Base-by-base conservation (phyloP, 192 early-diverging fungal genomes). In the Coemansia sp. region DNA sequence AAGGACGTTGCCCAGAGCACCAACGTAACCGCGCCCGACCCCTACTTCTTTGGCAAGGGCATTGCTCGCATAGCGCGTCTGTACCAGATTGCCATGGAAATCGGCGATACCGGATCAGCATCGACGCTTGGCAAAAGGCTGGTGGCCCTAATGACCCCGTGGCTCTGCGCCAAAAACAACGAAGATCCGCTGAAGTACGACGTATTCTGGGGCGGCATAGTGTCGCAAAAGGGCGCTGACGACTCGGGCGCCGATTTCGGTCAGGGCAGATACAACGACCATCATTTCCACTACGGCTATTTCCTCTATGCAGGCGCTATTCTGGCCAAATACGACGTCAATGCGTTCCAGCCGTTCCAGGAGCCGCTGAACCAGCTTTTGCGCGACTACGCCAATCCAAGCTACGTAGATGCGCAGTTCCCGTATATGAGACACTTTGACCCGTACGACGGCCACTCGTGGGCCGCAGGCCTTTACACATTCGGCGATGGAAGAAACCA, bases 201-300 rank as follows among this genome's bases (percentile, higher is more conserved):
- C 66, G 37, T 53, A 2, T 66, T 66, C 5, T 87, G 86, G 86
- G 81, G 81, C 37, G 86, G 86, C 41, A 56, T 87, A 17, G 75
- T 84, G 28, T 76, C 77, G 11, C 68, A 53, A 0, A 45, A 63
- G 38, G 85, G 85, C 14, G 65, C 77, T 7, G 61, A 33, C 2
- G 79, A 82, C 34, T 22, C 68, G 1, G 53, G 66, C 8, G 74
- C 73, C 0, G 86, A 86, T 38, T 87, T 83, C 61, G 86, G 86
- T 52, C 86, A 87, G 65, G 86, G 82, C 57, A 61, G 73, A 22
- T 87, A 87, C 70, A 87, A 87, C 72, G 86, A 87, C 66, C 86
- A 87, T 68, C 86, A 87, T 67, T 87, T 86, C 77, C 86, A 87
- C 72, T 87, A 87, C 57, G 86, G 86, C 28, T 87, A 87, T 63